Evolutionary conservation across 2,329 filamentous ascomycete genomes (phyloP), one percentile per base, ranked within the genome.

Genomic region (Fusarium circinatum): DNA sequence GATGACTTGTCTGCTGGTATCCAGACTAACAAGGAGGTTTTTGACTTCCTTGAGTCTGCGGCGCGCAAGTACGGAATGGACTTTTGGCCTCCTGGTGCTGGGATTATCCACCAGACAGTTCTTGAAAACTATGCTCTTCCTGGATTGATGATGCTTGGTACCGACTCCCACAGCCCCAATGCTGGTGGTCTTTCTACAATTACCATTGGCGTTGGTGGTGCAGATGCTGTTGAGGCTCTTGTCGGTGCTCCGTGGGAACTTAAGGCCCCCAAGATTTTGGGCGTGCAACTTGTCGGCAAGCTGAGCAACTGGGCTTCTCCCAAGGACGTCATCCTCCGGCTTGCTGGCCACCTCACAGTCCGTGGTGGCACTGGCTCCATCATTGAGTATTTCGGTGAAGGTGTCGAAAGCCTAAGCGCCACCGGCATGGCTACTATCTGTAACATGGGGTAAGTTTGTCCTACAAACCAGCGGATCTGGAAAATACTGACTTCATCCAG

Each of bases 111-210:
- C 85, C 96, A 99, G 88, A 97, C 94, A 59, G 96, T 99, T 28
- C 85, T 99, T 78, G 96, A 99, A 86, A 98, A 99, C 85, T 99
- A 99, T 81, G 94, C 95, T 39, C 91, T 96, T n/a, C 96, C 96
- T 26, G 96, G 96, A 56, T 85, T 98, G 77, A 98, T 99, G 95
- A 98, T 99, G 95, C 89, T 99, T 45, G 96, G 96, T 63, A 99
- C 96, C 36, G 96, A 99, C 84, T 97, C 94, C 79, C 96, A 99
- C 84, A 98, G 95, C 51, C 96, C 96, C 48, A 99, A 98, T 80
- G 96, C 94, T n/a, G 96, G 96, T 78, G 96, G 96, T 67, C 86
- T 98, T 62, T 95, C 93, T 76, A 95, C 94, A 8, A 94, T 98
- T 78, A 96, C 96, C 14, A 98, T 99, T 81, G 96, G 96, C 82